Percentiles rank a stretch among this genome's conserved stretches.
phyloP scores from a whole-genome alignment of 2,329 filamentous ascomycete species.

The Capronia coronata region DNA sequence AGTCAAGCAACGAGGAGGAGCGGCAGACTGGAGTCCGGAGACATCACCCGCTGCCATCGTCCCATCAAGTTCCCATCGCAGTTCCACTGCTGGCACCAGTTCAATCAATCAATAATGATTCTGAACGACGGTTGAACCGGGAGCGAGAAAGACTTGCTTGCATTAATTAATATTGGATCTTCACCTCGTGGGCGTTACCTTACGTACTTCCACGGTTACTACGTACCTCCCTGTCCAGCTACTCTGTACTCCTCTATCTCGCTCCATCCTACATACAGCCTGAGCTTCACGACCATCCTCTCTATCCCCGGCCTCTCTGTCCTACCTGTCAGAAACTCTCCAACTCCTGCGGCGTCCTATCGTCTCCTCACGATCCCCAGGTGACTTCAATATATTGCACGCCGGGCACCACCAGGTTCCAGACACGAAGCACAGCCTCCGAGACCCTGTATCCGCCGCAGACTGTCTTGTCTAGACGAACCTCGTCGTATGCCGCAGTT shows the following conservation, averaged over 20 bases:
- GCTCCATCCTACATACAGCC: background rate
- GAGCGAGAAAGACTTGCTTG: background rate
- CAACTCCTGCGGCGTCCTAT: conserved; percentile 9
- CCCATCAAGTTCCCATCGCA: background rate
- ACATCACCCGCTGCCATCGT: background rate
- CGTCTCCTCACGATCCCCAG: background rate
- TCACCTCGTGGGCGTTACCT: too few species aligned
- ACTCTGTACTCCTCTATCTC: background rate
- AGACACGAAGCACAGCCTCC: conserved; percentile 13
- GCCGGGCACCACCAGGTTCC: conserved; percentile 12
- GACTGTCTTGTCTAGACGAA: background rate
- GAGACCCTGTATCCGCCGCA: conserved; percentile 4
- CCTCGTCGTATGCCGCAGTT: conserved; percentile 4
- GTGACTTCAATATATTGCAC: conserved; percentile 13
- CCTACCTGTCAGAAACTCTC: conserved; percentile 5
- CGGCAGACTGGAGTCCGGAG: background rate
- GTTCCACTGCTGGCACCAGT: background rate
- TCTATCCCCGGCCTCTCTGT: too few species aligned
- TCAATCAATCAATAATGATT: background rate
- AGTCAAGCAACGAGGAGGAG: background rate
- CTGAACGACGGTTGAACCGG: background rate
- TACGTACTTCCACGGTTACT: too few species aligned
- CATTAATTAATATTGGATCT: too few species aligned
- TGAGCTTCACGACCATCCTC: conserved; percentile 1
- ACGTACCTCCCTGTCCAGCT: too few species aligned